phyloP scores from a whole-genome alignment of 306 rosid species.

The Lablab purpureus region DNA sequence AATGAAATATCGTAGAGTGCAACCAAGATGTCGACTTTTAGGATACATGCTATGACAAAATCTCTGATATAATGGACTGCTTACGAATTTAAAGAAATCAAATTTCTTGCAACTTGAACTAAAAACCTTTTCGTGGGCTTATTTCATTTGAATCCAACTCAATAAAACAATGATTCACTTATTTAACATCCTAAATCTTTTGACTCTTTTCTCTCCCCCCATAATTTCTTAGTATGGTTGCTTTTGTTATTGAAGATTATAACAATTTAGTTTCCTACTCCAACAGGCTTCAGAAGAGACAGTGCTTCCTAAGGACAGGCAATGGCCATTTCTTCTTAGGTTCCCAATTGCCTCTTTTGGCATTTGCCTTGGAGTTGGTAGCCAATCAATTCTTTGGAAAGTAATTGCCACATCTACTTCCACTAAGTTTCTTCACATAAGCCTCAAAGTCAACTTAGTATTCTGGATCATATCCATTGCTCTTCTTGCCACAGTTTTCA shows the following conservation, averaged over 20 bases:
- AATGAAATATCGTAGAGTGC: no score
- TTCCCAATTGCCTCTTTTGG: conserved; percentile 80
- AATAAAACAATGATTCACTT: not conserved
- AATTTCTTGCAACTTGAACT: not conserved
- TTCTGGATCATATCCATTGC: conserved; percentile 72
- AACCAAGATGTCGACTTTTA: no score
- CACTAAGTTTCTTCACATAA: conserved; percentile 71
- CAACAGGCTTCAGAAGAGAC: conserved; percentile 85
- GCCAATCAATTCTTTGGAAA: conserved; percentile 96
- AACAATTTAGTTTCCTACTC: conserved; percentile 7
- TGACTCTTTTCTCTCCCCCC: not conserved
- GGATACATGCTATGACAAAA: no score
- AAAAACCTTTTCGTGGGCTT: not conserved
- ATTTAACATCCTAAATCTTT: not conserved
- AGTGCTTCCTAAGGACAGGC: conserved; percentile 74
- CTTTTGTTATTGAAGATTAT: conserved; percentile 25
- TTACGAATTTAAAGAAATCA: not conserved
- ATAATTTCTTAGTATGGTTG: not conserved
- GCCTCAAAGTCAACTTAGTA: conserved; percentile 59
- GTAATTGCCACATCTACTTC: conserved; percentile 67
- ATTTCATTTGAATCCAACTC: not conserved
- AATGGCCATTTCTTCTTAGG: conserved; percentile 89
- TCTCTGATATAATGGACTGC: no score
- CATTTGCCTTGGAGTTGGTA: conserved; percentile 85
- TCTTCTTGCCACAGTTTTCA: conserved; percentile 50